Conservation (phyloP, 768 basidiomycete species). For the Xerocomellus intermedius region DNA sequence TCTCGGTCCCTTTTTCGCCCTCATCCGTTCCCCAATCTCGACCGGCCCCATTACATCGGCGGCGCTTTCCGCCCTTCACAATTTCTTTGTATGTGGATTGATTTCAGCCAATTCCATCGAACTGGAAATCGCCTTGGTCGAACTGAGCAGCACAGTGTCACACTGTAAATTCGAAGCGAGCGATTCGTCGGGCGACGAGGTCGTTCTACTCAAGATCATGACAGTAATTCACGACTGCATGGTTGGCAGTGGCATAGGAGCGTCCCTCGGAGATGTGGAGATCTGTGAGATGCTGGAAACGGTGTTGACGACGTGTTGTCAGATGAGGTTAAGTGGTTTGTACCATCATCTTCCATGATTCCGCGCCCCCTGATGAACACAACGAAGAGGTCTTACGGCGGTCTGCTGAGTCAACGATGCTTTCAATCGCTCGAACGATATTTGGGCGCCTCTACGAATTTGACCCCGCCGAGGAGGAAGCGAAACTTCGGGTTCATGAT, state of each 20-base stretch:
- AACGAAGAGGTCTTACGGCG: constrained; percentile 77
- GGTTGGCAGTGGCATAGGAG: constrained; percentile 60
- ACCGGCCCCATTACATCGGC: constrained; percentile 98
- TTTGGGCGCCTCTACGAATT: constrained; percentile 71
- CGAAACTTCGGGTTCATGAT: constrained; percentile 50
- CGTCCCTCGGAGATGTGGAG: constrained; percentile 84
- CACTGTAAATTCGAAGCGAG: constrained; percentile 98
- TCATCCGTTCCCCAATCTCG: constrained; percentile 90
- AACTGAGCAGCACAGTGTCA: constrained; percentile 85
- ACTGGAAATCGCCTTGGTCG: constrained; percentile 67
- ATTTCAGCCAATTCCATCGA: constrained; percentile 55
- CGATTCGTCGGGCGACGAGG: constrained; percentile 96
- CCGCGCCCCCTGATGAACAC: constrained; percentile 13
- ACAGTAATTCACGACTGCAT: constrained; percentile 84
- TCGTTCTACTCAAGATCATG: constrained; percentile 90
- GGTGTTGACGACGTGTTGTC: constrained; percentile 93
- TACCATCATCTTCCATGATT: constrained; percentile 15
- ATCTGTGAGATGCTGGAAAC: constrained; percentile 99
- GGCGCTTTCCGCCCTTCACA: constrained; percentile 84
- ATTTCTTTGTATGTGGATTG: constrained; percentile 78
- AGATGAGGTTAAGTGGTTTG: constrained; percentile 93
- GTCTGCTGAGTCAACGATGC: constrained; percentile 87
- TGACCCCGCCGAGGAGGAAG: constrained; percentile 67
- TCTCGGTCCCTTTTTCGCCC: constrained; percentile 85
- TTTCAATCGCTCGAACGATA: constrained; percentile 77